Percentiles rank a stretch among this genome's conserved stretches.
phyloP scores from a whole-genome alignment of 75 land plant genomes.

The Ceratopteris richardii region DNA sequence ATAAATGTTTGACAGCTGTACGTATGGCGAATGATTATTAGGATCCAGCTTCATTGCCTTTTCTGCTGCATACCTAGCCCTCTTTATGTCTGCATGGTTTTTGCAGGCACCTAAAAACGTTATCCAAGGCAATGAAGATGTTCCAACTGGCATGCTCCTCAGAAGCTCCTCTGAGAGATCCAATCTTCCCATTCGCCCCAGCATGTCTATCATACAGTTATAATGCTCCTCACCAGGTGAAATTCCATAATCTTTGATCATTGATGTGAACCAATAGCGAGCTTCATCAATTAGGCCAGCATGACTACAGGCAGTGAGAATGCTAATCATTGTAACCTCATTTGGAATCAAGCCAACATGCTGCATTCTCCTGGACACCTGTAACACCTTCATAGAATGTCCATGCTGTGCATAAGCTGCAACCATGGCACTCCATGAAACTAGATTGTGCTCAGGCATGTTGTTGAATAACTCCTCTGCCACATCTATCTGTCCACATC shows the following conservation, averaged over 20 bases:
- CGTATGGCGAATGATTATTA: not conserved
- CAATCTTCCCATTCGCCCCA: not conserved
- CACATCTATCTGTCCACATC: slow-evolving; percentile 39
- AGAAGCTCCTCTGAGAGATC: not conserved
- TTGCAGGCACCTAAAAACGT: not conserved
- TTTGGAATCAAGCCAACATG: not conserved
- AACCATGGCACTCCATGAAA: slow-evolving; percentile 50
- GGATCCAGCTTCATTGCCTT: not conserved
- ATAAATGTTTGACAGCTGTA: not conserved
- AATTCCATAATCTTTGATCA: not conserved
- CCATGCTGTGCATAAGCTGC: slow-evolving; percentile 51
- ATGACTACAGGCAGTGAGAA: slow-evolving; percentile 2
- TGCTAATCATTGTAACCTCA: not conserved
- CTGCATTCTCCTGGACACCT: slow-evolving; percentile 23
- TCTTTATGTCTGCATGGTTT: not conserved
- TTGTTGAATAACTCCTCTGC: slow-evolving; percentile 34
- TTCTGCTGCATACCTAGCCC: not conserved
- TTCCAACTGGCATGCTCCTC: not conserved
- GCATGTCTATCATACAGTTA: not conserved
- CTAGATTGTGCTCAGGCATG: slow-evolving; percentile 29
- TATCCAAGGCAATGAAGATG: not conserved
- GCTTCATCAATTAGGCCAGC: not conserved
- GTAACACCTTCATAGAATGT: slow-evolving; percentile 19
- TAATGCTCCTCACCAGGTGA: not conserved
- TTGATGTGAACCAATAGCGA: not conserved